Evolutionary conservation across 2,329 filamentous ascomycete species (phyloP).

Genomic region (Phaeomoniella chlamydospora): DNA sequence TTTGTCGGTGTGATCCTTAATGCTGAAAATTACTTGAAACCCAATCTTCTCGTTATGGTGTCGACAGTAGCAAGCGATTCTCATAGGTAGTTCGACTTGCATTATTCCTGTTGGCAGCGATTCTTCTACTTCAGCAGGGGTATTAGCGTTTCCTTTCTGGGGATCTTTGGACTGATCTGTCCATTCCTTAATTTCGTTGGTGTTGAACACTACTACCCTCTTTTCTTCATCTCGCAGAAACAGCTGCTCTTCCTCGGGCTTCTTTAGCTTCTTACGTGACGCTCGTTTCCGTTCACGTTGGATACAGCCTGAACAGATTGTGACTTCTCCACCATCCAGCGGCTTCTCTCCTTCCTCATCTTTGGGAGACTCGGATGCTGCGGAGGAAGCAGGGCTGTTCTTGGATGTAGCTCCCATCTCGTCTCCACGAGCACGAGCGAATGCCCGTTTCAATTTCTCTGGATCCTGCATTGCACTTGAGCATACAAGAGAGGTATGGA

Average conservation of each 20-base stretch:
- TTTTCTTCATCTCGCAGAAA: slow-evolving; percentile 71
- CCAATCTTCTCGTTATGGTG: slow-evolving; percentile 90
- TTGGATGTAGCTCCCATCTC: slow-evolving; percentile 19
- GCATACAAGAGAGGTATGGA: slow-evolving; percentile 73
- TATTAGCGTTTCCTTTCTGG: slow-evolving; percentile 29
- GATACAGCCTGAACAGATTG: slow-evolving; percentile 85
- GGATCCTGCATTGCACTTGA: slow-evolving; percentile 78
- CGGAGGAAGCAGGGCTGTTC: slow-evolving; percentile 19
- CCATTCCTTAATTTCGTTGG: slow-evolving; percentile 75
- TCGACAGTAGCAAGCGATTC: slow-evolving; percentile 91
- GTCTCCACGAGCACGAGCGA: slow-evolving; percentile 39
- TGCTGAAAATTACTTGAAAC: slow-evolving; percentile 85
- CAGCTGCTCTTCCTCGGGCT: slow-evolving; percentile 78
- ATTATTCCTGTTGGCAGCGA: slow-evolving; percentile 42
- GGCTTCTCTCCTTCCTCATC: slow-evolving; percentile 59
- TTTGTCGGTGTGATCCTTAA: slow-evolving; percentile 66
- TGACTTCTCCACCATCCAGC: slow-evolving; percentile 81
- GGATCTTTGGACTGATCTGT: slow-evolving; percentile 43
- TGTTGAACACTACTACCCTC: slow-evolving; percentile 83
- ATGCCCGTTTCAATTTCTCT: slow-evolving; percentile 50
- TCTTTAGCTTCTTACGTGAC: slow-evolving; percentile 83
- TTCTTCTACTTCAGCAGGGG: slow-evolving; percentile 19
- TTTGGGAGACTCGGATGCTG: slow-evolving; percentile 34
- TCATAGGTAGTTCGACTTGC: slow-evolving; percentile 78
- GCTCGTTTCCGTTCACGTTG: slow-evolving; percentile 81